A percentile compares a stretch with the other conserved stretches of the same genome.
These are phyloP conservation scores for Clonostachys solani DNA, from an alignment of 2,329 filamentous ascomycete genomes.

Conservation along the genomic window DNA sequence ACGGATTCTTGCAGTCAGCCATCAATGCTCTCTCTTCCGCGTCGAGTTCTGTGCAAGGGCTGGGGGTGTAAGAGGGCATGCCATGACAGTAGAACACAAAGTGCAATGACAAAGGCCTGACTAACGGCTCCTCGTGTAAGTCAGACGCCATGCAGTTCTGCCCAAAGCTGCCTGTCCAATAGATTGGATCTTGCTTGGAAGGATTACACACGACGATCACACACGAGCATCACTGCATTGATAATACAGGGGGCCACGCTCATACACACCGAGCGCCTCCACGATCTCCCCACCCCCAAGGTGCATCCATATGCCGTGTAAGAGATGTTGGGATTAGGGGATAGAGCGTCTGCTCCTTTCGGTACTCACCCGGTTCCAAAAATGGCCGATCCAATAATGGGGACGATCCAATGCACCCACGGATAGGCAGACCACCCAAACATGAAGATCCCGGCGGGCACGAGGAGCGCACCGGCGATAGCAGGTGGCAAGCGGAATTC, in stretches of 20 bases:
- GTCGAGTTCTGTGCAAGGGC: neutral
- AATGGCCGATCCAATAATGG: slow-evolving; percentile 67
- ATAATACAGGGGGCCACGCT: no score
- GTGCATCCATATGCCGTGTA: neutral
- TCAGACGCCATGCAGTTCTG: no score
- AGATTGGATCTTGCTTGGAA: no score
- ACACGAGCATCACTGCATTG: no score
- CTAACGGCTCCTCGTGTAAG: no score
- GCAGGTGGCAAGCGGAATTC: slow-evolving; percentile 80
- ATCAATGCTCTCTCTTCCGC: neutral
- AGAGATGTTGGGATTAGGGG: neutral
- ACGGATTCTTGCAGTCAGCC: no score
- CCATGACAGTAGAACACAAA: neutral
- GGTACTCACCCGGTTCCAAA: slow-evolving; percentile 65
- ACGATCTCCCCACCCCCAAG: no score
- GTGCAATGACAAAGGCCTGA: no score
- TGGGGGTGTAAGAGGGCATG: neutral
- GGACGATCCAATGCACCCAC: slow-evolving; percentile 70
- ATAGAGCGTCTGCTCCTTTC: neutral
- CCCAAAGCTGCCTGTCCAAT: no score
- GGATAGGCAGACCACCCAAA: slow-evolving; percentile 83
- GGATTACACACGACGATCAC: no score
- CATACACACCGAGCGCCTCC: no score
- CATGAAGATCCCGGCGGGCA: slow-evolving; percentile 79
- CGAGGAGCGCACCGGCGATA: slow-evolving; percentile 70